Percentiles rank a stretch among this genome's conserved stretches.
Evolutionary conservation across 2,329 filamentous ascomycete genomes (phyloP).

Genomic region (Mycogone perniciosa): DNA sequence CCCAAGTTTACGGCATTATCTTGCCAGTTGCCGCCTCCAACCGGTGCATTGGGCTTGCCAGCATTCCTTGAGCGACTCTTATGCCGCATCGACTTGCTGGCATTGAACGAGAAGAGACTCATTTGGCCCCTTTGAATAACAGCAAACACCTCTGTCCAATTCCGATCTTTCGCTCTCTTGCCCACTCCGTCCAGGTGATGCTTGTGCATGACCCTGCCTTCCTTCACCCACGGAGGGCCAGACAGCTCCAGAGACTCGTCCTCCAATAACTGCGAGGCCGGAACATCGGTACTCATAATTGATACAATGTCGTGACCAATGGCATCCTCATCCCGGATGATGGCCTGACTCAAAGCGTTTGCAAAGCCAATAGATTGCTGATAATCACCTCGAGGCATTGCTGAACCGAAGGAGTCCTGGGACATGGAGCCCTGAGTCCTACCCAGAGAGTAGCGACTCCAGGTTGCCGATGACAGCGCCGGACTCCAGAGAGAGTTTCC

Average conservation of each 20-base stretch:
- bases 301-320: conserved; percentile 43
- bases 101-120: conserved; percentile 86
- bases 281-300: conserved; percentile 53
- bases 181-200: conserved; percentile 88
- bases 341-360: conserved; percentile 91
- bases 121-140: conserved; percentile 93
- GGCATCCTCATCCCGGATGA: conserved; percentile 79
- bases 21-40: conserved; percentile 97
- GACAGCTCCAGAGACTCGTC: conserved; percentile 88
- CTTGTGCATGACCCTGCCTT: conserved; percentile 92
- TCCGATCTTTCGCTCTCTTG: conserved; percentile 87
- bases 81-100: conserved; percentile 67
- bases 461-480: conserved; percentile 75
- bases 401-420: conserved; percentile 80
- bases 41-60: conserved; percentile 52
- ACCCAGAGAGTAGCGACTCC: conserved; percentile 89
- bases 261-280: conserved; percentile 63
- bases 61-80: conserved; percentile 53
- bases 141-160: conserved; percentile 92
- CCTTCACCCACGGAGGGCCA: conserved; percentile 97
- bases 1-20: conserved; percentile 89
- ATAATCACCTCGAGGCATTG: conserved; percentile 71
- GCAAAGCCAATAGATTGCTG: conserved; percentile 97
- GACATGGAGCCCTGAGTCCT: conserved; percentile 89
- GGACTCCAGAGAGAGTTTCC: conserved; percentile 87